Conservation (phyloP, 2,329 filamentous ascomycete species). For the Alternaria atra region DNA sequence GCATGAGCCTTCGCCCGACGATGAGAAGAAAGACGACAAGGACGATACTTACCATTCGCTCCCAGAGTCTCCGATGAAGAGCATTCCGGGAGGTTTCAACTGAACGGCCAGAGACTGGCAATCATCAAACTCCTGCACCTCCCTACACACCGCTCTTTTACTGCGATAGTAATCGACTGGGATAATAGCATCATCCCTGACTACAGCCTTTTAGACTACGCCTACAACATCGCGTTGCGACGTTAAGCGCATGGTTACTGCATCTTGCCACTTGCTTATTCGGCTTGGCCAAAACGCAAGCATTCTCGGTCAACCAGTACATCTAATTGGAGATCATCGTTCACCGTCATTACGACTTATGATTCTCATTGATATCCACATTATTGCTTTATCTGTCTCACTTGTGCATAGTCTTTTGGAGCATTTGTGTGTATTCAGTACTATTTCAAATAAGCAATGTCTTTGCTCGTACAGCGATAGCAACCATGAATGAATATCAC, state of each 20-base stretch:
- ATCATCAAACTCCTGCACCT: background rate
- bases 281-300: background rate
- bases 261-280: conserved; percentile 2
- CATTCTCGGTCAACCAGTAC: background rate
- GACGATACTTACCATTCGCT: conserved; percentile 55
- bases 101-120: conserved; percentile 3
- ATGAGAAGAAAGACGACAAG: conserved; percentile 35
- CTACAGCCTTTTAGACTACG: background rate
- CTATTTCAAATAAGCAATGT: background rate
- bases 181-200: background rate
- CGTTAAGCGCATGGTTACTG: conserved; percentile 1
- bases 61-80: conserved; percentile 46
- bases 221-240: conserved; percentile 3
- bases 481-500: background rate
- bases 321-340: background rate
- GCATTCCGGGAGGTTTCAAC: conserved; percentile 45
- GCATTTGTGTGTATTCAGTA: conserved; percentile 6
- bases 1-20: conserved; percentile 25
- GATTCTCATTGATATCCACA: conserved; percentile 24
- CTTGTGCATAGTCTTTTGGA: background rate
- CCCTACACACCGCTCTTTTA: background rate
- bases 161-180: background rate
- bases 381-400: conserved; percentile 9
- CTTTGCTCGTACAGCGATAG: background rate
- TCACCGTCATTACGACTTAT: conserved; percentile 23